A percentile compares a stretch with the other conserved stretches of the same genome.
These are phyloP conservation scores for Salix purpurea DNA, from an alignment of 345 rosid genomes.

Conservation along the genomic window DNA sequence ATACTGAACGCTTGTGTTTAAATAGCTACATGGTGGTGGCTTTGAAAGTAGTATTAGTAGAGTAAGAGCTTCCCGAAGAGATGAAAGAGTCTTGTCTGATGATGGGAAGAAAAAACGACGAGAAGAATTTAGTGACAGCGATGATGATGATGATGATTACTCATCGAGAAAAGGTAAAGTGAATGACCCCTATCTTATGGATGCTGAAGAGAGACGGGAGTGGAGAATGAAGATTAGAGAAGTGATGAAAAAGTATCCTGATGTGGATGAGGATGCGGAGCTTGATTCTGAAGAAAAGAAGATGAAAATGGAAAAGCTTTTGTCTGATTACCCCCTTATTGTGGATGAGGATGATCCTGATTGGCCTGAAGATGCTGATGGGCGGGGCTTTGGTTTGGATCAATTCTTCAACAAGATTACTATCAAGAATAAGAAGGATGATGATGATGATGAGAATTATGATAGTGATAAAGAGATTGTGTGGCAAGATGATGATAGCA, in stretches of 20 bases:
- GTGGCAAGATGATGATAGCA: conserved; percentile 91
- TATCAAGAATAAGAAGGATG: conserved; percentile 68
- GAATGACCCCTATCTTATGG: conserved; percentile 45
- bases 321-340: conserved; percentile 74
- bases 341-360: conserved; percentile 87
- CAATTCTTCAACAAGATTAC: conserved; percentile 86
- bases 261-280: conserved; percentile 42
- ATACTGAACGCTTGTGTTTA: background rate
- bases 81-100: conserved; percentile 28
- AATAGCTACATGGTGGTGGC: conserved; percentile 26
- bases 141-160: conserved; percentile 40
- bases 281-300: conserved; percentile 55
- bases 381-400: conserved; percentile 76
- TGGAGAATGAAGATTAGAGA: conserved; percentile 81
- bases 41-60: conserved; percentile 10
- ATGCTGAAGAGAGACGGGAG: conserved; percentile 62
- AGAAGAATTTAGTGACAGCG: conserved; percentile 44
- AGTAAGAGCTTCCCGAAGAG: conserved; percentile 41
- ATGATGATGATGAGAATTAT: conserved; percentile 45
- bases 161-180: conserved; percentile 15
- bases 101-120: conserved; percentile 41
- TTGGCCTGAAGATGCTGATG: conserved; percentile 98
- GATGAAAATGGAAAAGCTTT: conserved; percentile 69
- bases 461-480: conserved; percentile 72
- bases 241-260: conserved; percentile 49